These are phyloP conservation scores for Dryas alaskensis DNA, from an alignment of 306 rosid species.

Conservation along the genomic window DNA sequence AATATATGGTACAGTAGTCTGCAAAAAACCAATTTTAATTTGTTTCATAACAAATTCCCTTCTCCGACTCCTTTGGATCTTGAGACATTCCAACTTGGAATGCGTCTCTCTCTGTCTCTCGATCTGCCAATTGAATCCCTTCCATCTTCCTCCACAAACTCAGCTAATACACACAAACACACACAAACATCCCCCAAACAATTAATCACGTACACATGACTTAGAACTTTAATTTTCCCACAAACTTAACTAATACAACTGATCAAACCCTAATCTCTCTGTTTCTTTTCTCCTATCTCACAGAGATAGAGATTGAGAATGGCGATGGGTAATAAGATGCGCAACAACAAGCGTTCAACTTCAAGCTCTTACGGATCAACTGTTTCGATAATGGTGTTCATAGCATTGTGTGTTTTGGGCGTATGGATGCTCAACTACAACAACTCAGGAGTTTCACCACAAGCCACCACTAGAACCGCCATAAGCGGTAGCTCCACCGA, in stretches of 20 bases:
- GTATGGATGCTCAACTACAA: constrained; percentile 64
- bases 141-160: constrained; percentile 29
- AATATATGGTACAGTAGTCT: no score
- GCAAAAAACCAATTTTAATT: neutral
- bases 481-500: constrained; percentile 5
- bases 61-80: constrained; percentile 81
- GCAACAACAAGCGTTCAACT: constrained; percentile 51
- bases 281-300: neutral
- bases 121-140: constrained; percentile 13
- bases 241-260: neutral
- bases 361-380: constrained; percentile 63
- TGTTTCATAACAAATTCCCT: constrained; percentile 34
- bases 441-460: constrained; percentile 33
- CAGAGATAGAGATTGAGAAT: constrained; percentile 17
- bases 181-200: no score
- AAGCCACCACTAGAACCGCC: constrained; percentile 28
- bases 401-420: constrained; percentile 62
- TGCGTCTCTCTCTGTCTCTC: neutral
- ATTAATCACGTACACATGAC: no score
- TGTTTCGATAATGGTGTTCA: constrained; percentile 44
- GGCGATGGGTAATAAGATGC: constrained; percentile 53
- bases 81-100: constrained; percentile 40
- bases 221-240: neutral
- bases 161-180: neutral
- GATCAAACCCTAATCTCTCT: constrained; percentile 11